A percentile compares a stretch with the other conserved stretches of the same genome.
Conservation (phyloP, 176 grass and related monocot species). For the Oryza glaberrima region DNA sequence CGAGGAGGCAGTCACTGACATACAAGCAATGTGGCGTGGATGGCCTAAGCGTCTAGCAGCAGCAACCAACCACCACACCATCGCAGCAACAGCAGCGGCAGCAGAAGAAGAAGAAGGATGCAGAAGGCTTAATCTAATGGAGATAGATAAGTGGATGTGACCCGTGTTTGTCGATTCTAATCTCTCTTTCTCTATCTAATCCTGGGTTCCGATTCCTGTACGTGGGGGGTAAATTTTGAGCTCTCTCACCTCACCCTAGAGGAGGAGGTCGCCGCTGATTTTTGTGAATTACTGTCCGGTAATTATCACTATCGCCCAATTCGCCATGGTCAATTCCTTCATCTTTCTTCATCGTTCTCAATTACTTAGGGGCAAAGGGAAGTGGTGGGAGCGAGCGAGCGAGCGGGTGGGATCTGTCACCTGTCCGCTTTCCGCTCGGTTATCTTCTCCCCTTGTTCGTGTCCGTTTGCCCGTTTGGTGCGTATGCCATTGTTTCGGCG, state of each 20-base stretch:
- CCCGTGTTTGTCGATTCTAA: constrained; percentile 40
- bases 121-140: constrained; percentile 42
- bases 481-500: constrained; percentile 26
- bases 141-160: constrained; percentile 44
- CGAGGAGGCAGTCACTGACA: constrained; percentile 84
- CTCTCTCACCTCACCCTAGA: constrained; percentile 33
- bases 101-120: not conserved
- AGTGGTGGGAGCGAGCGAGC: constrained; percentile 22
- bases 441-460: not conserved
- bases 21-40: constrained; percentile 99
- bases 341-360: not conserved
- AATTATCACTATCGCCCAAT: constrained; percentile 15
- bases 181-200: constrained; percentile 31
- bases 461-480: constrained; percentile 5
- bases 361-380: constrained; percentile 58
- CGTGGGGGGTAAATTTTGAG: constrained; percentile 46
- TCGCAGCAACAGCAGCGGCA: not conserved
- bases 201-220: constrained; percentile 33
- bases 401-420: constrained; percentile 42
- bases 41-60: constrained; percentile 77
- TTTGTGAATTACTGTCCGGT: constrained; percentile 45
- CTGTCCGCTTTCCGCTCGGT: constrained; percentile 38
- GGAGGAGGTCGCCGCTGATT: constrained; percentile 38
- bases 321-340: constrained; percentile 16
- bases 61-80: constrained; percentile 4